Evolutionary conservation across 805 yeast genomes (phyloP), one percentile per base, ranked within the genome.

Genomic region (Teunomyces funiuensis): DNA sequence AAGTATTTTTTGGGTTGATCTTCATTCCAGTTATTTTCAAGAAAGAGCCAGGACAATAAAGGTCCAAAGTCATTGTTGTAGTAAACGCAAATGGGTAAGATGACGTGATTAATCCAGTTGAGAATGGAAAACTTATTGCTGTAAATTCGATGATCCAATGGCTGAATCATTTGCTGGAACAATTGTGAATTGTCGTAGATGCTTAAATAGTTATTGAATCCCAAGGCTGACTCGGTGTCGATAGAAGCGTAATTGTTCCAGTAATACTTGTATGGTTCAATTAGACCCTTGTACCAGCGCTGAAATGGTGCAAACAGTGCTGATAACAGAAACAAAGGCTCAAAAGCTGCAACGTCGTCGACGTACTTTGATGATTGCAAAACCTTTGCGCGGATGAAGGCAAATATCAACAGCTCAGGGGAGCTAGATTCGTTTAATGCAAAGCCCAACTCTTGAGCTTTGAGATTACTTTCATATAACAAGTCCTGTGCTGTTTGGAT

Each of bases 401-500:
- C 22, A 18, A 43, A 43, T 3, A 19, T 9, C 11, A 20, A 13
- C 14, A 20, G 28, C 13, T 36, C 28, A 11, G 27, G 36, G 15
- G n/a, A n/a, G n/a, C 13, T 17, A 3, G 26, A 16, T 13, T 23
- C 26, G 6, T 20, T 48, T 80, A 82, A 6, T 81, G 80, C 17
- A 59, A 57, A 41, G 44, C 38, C 37, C 15, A 27, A 26, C 28
- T 39, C 11, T 10, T 16, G 22, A 15, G 25, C 16, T n/a, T 6
- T 18, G 17, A 29, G 17, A 6, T 17, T 17, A 14, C 28, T n/a
- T 15, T 34, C 37, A 20, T 22, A 15, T n/a, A n/a, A 13, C 4
- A 34, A 34, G 5, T 34, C 37, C 14, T 10, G 20, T 8, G 31
- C 33, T 18, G 40, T 37, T 10, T 20, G 31, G 5, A 11, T 9